Evolutionary conservation across 257 asterid genomes (phyloP), one percentile per base, ranked within the genome.

Genomic region (Sherardia arvensis): DNA sequence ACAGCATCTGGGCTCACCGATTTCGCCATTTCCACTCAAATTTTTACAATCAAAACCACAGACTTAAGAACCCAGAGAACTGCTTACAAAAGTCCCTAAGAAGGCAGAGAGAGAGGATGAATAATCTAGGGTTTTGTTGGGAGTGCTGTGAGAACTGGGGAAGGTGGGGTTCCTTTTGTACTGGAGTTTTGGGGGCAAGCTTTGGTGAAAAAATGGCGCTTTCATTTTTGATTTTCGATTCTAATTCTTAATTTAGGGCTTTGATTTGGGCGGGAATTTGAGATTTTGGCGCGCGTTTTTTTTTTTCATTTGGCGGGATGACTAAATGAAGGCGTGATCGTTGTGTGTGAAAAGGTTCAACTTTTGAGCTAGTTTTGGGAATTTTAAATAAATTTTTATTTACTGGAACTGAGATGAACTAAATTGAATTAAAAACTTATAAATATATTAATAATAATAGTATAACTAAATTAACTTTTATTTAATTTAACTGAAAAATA

Each of bases 1-100:
- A 92, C 60, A 23, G 95, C 94, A 81, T 87, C 86, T 60, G 88
- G 88, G 78, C 64, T 87, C 64, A 82, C 83, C 48, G 57, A 5
- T 59, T 72, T 76, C 54, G 78, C 79, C 95, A 88, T 85, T 61
- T 43, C 69, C 53, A 48, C 23, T 15, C 23, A 14, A 56, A 56
- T n/a, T n/a, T n/a, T n/a, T n/a, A n/a, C n/a, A n/a, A n/a, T n/a
- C n/a, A 1, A 28, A 53, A 22, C 4, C 12, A 17, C 32, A 28
- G 25, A 57, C 8, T 28, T 38, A 56, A 56, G 21, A 57, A 28
- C 14, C 26, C 38, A 28, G 14, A 4, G 14, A 4, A n/a, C 2
- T 11, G 14, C 61, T 11, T 11, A 10, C 32, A 6, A 25, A 2
- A 23, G 3, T 0, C 28, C 58, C 26, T 21, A 22, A 18, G 12